Conservation (phyloP, 2,329 filamentous ascomycete species). For the Kalmusia sp. region DNA sequence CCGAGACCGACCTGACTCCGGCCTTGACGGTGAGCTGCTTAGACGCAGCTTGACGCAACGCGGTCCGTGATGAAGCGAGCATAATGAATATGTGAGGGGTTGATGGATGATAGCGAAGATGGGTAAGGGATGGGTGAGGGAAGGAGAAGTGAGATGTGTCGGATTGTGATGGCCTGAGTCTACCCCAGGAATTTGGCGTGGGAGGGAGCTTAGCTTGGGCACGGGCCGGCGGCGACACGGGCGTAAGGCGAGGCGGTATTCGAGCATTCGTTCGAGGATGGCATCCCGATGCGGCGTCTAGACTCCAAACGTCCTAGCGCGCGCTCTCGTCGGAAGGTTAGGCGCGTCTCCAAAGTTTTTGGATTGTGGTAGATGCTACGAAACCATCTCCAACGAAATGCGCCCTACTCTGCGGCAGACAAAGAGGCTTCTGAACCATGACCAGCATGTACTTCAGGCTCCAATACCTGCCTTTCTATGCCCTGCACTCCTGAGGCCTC, state of each 20-base stretch:
- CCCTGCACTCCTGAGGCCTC: slow-evolving; percentile 37
- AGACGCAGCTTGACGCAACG: slow-evolving; percentile 45
- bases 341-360: slow-evolving; percentile 9
- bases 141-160: slow-evolving; percentile 15
- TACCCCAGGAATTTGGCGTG: slow-evolving; percentile 35
- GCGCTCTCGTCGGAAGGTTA: neutral
- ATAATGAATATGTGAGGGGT: slow-evolving; percentile 30
- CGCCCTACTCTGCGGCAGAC: slow-evolving; percentile 38
- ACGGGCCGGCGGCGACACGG: neutral
- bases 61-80: slow-evolving; percentile 47
- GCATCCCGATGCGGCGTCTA: slow-evolving; percentile 1
- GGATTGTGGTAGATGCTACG: neutral
- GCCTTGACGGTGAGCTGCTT: slow-evolving; percentile 42
- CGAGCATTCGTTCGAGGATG: too few species aligned
- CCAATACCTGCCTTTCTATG: slow-evolving; percentile 44
- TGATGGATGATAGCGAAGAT: slow-evolving; percentile 7
- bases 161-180: slow-evolving; percentile 28
- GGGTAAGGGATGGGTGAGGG: slow-evolving; percentile 16
- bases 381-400: slow-evolving; percentile 31
- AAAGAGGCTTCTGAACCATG: slow-evolving; percentile 33
- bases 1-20: slow-evolving; percentile 71
- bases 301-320: neutral
- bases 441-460: slow-evolving; percentile 22
- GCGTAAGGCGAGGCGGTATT: neutral
- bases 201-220: too few species aligned